A percentile compares a stretch with the other conserved stretches of the same genome.
Evolutionary conservation across 129 eudicot species (phyloP).

Genomic region (Flaveria linearis): DNA sequence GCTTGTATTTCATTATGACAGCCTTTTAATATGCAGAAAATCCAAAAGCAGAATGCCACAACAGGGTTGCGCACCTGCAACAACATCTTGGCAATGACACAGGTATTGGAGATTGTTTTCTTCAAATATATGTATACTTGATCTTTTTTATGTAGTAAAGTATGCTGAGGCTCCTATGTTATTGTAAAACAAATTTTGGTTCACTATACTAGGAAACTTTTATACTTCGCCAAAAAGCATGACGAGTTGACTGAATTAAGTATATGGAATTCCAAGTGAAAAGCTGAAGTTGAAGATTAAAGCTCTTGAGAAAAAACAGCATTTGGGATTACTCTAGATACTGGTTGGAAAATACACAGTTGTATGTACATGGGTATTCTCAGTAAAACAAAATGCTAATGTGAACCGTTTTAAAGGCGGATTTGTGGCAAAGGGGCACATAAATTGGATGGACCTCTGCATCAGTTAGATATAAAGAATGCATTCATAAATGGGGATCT

Average conservation of each 20-base stretch:
- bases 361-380: not conserved
- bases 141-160: not conserved
- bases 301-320: not conserved
- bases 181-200: constrained; percentile 3
- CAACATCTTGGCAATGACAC: constrained; percentile 88
- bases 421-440: too few species aligned
- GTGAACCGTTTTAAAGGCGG: too few species aligned
- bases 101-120: constrained; percentile 40
- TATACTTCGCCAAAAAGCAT: constrained; percentile 2
- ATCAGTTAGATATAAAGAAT: too few species aligned
- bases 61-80: constrained; percentile 93
- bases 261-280: not conserved
- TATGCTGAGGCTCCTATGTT: not conserved
- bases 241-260: constrained; percentile 3
- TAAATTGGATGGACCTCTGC: too few species aligned
- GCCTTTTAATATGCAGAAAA: constrained; percentile 57
- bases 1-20: constrained; percentile 34
- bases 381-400: too few species aligned
- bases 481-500: too few species aligned
- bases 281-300: not conserved
- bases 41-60: constrained; percentile 78
- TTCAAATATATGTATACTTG: not conserved
- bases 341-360: not conserved
- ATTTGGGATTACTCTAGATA: not conserved
- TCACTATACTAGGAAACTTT: not conserved